These are phyloP conservation scores for Ophidiomyces ophidiicola DNA, from an alignment of 2,329 filamentous ascomycete species.

Conservation along the genomic window DNA sequence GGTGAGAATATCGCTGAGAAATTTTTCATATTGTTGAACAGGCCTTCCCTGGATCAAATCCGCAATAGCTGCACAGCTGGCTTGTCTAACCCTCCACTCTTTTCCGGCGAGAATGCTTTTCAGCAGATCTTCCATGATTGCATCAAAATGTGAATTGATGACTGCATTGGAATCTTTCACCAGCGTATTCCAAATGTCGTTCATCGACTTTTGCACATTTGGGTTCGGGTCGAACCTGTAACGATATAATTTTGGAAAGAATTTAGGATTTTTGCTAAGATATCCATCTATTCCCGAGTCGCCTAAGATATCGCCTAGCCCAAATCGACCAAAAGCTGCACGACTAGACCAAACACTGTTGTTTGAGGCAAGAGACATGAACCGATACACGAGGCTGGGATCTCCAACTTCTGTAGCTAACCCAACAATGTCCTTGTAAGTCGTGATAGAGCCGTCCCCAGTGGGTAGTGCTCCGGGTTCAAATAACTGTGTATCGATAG, in stretches of 20 bases:
- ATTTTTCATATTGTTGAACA: conserved; percentile 65
- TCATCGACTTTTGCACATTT: conserved; percentile 90
- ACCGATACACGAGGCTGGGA: conserved; percentile 90
- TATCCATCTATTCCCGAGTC: conserved; percentile 60
- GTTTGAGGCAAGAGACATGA: conserved; percentile 94
- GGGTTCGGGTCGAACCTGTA: conserved; percentile 92
- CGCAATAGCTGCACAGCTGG: conserved; percentile 77
- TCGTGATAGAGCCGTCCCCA: conserved; percentile 81
- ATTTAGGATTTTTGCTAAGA: conserved; percentile 70
- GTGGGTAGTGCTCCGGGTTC: conserved; percentile 83
- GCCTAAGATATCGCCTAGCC: conserved; percentile 79
- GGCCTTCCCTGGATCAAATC: conserved; percentile 75
- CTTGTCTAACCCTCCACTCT: conserved; percentile 88
- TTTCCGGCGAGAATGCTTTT: conserved; percentile 67
- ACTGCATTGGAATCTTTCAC: conserved; percentile 73
- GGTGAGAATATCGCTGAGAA: conserved; percentile 74
- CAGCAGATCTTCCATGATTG: conserved; percentile 77
- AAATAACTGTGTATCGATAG: conserved; percentile 83
- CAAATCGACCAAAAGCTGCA: conserved; percentile 88
- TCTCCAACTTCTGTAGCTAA: conserved; percentile 95
- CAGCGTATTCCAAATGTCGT: conserved; percentile 93
- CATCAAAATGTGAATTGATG: conserved; percentile 70
- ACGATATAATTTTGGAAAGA: conserved; percentile 88
- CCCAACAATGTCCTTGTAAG: conserved; percentile 93
- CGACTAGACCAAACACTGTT: conserved; percentile 96